Evolutionary conservation across 2,329 filamentous ascomycete genomes (phyloP).

Genomic region (Plenodomus biglobosus): DNA sequence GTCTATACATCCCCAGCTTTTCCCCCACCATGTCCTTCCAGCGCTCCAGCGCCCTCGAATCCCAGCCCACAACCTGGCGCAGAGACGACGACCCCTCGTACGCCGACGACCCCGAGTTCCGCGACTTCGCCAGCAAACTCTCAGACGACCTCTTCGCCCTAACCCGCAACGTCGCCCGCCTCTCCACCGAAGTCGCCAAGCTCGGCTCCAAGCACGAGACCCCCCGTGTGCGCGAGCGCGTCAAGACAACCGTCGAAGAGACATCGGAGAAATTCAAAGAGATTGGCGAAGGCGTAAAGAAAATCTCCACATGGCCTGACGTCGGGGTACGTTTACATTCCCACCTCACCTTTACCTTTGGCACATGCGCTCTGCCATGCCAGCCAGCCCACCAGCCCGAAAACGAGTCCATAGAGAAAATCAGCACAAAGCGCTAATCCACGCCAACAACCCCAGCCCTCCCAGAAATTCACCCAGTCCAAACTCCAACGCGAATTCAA

Average conservation of each 20-base stretch:
- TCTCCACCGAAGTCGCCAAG: slow-evolving; percentile 80
- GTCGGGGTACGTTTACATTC: slow-evolving; percentile 75
- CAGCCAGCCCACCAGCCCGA: too few relatives aligned
- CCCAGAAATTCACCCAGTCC: slow-evolving; percentile 94
- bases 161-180: slow-evolving; percentile 81
- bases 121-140: slow-evolving; percentile 75
- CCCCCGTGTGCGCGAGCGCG: slow-evolving; percentile 83
- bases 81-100: slow-evolving; percentile 73
- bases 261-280: slow-evolving; percentile 85
- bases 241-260: slow-evolving; percentile 84
- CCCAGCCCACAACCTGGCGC: slow-evolving; percentile 69
- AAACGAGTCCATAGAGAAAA: too few relatives aligned
- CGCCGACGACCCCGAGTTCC: slow-evolving; percentile 90
- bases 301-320: slow-evolving; percentile 71
- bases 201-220: slow-evolving; percentile 91
- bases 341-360: background rate
- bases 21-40: slow-evolving; percentile 78
- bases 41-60: slow-evolving; percentile 79
- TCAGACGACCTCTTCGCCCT: slow-evolving; percentile 88
- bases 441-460: too few relatives aligned
- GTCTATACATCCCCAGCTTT: slow-evolving; percentile 6
- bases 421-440: slow-evolving; percentile 17
- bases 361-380: too few relatives aligned
- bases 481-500: slow-evolving; percentile 95
- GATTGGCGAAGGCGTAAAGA: slow-evolving; percentile 91